A percentile compares a stretch with the other conserved stretches of the same genome.
Conservation (phyloP, 2,329 filamentous ascomycete species). For the Anthostomella pinea region DNA sequence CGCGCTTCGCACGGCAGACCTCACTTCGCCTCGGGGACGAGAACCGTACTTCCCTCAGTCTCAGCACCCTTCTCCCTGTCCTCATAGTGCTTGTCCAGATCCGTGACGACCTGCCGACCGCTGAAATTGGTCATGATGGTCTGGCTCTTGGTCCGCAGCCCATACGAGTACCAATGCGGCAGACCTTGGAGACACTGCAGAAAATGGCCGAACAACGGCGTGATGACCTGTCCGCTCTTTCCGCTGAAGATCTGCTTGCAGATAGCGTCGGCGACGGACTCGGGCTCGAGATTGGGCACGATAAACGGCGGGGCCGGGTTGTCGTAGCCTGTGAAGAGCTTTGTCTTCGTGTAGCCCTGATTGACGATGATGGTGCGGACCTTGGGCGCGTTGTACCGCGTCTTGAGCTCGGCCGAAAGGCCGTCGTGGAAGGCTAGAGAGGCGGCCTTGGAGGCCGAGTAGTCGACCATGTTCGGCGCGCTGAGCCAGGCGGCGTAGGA, state of each 20-base stretch:
- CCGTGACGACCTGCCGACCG: conserved; percentile 47
- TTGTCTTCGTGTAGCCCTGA: conserved; percentile 60
- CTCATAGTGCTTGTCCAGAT: conserved; percentile 40
- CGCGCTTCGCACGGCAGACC: too few species aligned
- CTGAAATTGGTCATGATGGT: conserved; percentile 42
- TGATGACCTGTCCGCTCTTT: conserved; percentile 53
- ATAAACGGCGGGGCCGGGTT: conserved; percentile 48
- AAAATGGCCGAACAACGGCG: conserved; percentile 45
- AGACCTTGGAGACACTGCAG: conserved; percentile 47
- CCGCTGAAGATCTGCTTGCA: conserved; percentile 58
- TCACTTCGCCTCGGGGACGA: conserved; percentile 11
- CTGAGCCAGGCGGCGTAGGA: conserved; percentile 53
- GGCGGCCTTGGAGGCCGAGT: conserved; percentile 56
- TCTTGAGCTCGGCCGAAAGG: conserved; percentile 46
- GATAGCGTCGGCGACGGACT: conserved; percentile 63
- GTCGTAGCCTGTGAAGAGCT: conserved; percentile 57
- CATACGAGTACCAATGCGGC: conserved; percentile 63
- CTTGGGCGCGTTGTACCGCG: conserved; percentile 50
- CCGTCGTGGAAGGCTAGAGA: conserved; percentile 60
- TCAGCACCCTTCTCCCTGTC: conserved; percentile 14
- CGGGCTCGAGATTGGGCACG: conserved; percentile 53
- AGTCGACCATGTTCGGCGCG: conserved; percentile 57
- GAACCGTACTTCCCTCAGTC: conserved; percentile 15
- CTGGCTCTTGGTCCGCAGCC: conserved; percentile 43
- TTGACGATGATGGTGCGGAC: conserved; percentile 64